Percentiles rank a stretch among this genome's conserved stretches.
phyloP scores from a whole-genome alignment of 441 rosid genomes.

The Mallotus repandus region DNA sequence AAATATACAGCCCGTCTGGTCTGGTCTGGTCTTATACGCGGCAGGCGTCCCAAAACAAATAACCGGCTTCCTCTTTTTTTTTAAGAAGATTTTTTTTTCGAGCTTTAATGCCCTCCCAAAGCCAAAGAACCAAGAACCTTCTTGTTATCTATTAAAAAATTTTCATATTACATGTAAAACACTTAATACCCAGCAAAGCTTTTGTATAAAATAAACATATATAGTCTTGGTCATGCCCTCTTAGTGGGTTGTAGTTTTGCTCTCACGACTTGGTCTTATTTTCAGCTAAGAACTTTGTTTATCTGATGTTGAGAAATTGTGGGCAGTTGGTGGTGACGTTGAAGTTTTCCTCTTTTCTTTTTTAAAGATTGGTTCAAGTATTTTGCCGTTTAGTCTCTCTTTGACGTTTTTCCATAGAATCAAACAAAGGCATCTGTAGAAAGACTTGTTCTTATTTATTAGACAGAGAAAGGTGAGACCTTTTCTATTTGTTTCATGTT shows the following conservation, averaged over 20 bases:
- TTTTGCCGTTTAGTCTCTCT: not conserved
- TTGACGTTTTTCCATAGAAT: constrained; percentile 11
- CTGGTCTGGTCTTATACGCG: not conserved
- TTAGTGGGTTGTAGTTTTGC: constrained; percentile 35
- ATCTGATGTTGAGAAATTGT: constrained; percentile 6
- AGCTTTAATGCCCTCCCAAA: not conserved
- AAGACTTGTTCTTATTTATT: not conserved
- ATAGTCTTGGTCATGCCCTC: constrained; percentile 13
- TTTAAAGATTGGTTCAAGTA: not conserved
- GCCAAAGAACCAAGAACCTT: constrained; percentile 17
- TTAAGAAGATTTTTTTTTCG: no score
- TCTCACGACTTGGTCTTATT: constrained; percentile 44
- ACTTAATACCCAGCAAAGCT: not conserved
- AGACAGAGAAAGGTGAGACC: constrained; percentile 17
- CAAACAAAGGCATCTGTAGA: constrained; percentile 22
- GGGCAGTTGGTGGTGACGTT: constrained; percentile 28
- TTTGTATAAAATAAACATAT: not conserved
- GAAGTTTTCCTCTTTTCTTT: not conserved
- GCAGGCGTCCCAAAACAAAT: constrained; percentile 26
- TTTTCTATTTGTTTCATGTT: not conserved
- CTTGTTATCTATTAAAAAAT: not conserved
- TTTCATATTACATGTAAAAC: not conserved
- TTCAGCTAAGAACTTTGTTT: constrained; percentile 2
- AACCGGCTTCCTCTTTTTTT: no score
- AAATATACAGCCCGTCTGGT: constrained; percentile 5